These are phyloP conservation scores for Caryopteris hybrid DNA, from an alignment of 305 asterid species.

Conservation along the genomic window DNA sequence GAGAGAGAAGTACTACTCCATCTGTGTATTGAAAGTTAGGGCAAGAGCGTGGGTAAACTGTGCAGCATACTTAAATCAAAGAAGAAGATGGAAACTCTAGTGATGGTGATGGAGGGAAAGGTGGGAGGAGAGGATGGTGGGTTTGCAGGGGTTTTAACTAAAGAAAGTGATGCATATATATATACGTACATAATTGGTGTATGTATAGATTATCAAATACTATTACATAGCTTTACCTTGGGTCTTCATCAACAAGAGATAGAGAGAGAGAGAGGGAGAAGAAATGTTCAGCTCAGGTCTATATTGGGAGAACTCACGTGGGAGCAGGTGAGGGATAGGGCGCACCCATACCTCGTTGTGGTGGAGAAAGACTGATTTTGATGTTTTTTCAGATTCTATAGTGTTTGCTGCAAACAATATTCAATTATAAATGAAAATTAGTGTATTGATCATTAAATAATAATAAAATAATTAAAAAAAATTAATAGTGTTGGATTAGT, in stretches of 20 bases:
- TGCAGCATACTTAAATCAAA: not conserved
- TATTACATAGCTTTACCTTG: not conserved
- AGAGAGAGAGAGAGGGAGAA: not conserved
- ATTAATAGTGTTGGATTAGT: no score
- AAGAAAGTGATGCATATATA: slow-evolving; percentile 13
- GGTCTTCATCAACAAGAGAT: not conserved
- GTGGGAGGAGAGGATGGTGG: not conserved
- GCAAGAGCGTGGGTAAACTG: slow-evolving; percentile 9
- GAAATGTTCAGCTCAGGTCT: no score
- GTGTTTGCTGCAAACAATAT: not conserved
- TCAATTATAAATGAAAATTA: no score
- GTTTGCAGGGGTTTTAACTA: not conserved
- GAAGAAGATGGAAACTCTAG: not conserved
- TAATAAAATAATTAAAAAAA: no score
- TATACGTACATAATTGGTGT: slow-evolving; percentile 5
- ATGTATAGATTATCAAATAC: not conserved
- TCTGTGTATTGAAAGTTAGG: no score
- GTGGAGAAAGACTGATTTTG: not conserved
- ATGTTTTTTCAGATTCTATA: not conserved
- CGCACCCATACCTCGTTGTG: not conserved
- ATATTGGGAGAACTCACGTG: slow-evolving; percentile 22
- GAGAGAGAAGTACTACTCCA: no score
- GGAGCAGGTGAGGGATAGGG: slow-evolving; percentile 22
- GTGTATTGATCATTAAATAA: no score
- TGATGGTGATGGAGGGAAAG: slow-evolving; percentile 22